A percentile compares a stretch with the other conserved stretches of the same genome.
Conservation (phyloP, 805 yeast genomes). For the Starmera quercuum region DNA sequence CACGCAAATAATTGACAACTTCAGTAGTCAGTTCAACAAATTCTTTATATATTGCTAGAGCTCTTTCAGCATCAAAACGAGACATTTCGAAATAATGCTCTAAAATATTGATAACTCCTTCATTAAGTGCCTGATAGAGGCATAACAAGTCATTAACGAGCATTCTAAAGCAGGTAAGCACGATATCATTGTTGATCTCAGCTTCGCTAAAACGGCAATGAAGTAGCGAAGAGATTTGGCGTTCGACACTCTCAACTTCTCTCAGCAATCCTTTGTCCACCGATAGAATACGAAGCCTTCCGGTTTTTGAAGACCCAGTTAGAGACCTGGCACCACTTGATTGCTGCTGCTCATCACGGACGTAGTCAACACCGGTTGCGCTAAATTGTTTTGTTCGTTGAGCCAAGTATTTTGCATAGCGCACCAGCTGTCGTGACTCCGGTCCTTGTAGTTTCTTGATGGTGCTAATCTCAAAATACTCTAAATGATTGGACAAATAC, state of each 20-base stretch:
- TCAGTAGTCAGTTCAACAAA: constrained; percentile 82
- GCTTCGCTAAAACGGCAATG: constrained; percentile 68
- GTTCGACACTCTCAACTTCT: constrained; percentile 79
- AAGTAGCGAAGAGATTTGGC: constrained; percentile 69
- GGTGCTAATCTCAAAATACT: constrained; percentile 40
- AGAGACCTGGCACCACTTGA: constrained; percentile 35
- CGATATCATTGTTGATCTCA: constrained; percentile 78
- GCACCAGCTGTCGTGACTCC: constrained; percentile 49
- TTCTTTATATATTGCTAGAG: constrained; percentile 73
- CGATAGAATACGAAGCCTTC: constrained; percentile 54
- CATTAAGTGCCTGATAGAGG: constrained; percentile 84
- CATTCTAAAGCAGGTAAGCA: constrained; percentile 78
- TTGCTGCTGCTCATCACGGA: constrained; percentile 54
- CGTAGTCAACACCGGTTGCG: constrained; percentile 64
- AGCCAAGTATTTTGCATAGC: constrained; percentile 66
- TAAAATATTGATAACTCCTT: constrained; percentile 88
- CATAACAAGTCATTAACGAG: constrained; percentile 85
- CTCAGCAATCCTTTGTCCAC: constrained; percentile 77
- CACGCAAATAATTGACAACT: constrained; percentile 80
- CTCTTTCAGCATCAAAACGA: constrained; percentile 75
- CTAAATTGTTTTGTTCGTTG: constrained; percentile 64
- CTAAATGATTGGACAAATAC: constrained; percentile 43
- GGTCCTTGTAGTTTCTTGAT: constrained; percentile 24
- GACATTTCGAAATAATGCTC: constrained; percentile 96
- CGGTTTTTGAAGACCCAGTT: no score